Evolutionary conservation across 352 stramenopile species (phyloP), one percentile per base, ranked within the genome.

Genomic region (Phytophthora fragariaefolia): DNA sequence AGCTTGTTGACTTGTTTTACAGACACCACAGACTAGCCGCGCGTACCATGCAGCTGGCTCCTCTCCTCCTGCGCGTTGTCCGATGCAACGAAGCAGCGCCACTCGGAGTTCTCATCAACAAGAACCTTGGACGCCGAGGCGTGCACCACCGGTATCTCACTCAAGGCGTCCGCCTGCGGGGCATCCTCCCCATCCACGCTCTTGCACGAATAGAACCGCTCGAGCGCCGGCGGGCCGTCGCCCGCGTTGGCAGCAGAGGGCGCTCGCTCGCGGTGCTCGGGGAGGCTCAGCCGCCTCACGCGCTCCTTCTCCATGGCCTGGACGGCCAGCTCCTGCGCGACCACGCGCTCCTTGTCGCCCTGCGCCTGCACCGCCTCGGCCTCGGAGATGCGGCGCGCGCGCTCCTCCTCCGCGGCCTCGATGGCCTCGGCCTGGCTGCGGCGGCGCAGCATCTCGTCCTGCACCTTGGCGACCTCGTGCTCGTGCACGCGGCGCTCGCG

Each of bases 11-110:
- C 36, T n/a, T 20, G 36, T 17, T 43, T 43, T 43, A 43, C 10
- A n/a, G n/a, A n/a, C 13, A 43, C 36, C 36, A 9, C n/a, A 22
- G 36, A 13, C 36, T 22, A 43, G 36, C 36, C 20, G 36, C 12
- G 7, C 23, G 8, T 58, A 93, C 82, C 82, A 23, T 79, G 72
- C 9, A 93, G 67, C 45, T 82, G 77, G 40, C 80, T 77, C 24
- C 77, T 79, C 68, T 93, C 85, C n/a, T 83, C 71, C 22, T 90
- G 73, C 2, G 85, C 80, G 43, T 83, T 78, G 2, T 80, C 70
- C 0, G 83, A 93, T n/a, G 78, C 63, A 50, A 90, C 87, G 48
- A 83, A 90, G 54, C 83, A 84, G 20, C 69, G 80, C 82, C 80
- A 90, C 64, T 80, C 76, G 0, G 82, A 86, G 36, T 79, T 73